Evolutionary conservation across 495 filamentous ascomycete genomes (phyloP).

Genomic region (Hypoxylon trugodes): DNA sequence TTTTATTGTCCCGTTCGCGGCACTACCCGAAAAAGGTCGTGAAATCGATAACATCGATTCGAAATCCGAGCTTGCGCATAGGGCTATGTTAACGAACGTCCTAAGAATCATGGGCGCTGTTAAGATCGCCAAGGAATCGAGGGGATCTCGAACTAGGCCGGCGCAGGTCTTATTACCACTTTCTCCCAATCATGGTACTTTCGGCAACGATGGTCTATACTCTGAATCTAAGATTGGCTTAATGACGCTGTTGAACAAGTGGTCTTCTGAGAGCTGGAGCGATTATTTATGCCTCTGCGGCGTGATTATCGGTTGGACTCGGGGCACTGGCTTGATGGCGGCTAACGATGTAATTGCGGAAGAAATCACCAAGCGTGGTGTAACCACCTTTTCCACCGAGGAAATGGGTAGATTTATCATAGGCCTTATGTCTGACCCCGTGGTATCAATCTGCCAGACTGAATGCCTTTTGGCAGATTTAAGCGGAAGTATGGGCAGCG

Average conservation of each 20-base stretch:
- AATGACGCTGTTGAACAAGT: slow-evolving; percentile 95
- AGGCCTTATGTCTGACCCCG: slow-evolving; percentile 89
- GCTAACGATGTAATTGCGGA: slow-evolving; percentile 97
- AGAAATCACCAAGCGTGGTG: slow-evolving; percentile 90
- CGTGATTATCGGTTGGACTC: slow-evolving; percentile 98
- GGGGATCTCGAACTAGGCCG: slow-evolving; percentile 90
- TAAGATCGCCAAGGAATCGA: slow-evolving; percentile 83
- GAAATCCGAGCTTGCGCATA: slow-evolving; percentile 95
- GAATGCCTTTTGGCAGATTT: slow-evolving; percentile 96
- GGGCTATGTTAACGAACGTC: slow-evolving; percentile 98
- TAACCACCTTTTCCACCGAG: slow-evolving; percentile 95
- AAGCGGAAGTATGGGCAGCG: slow-evolving; percentile 94
- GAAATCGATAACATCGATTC: slow-evolving; percentile 91
- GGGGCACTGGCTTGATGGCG: slow-evolving; percentile 95
- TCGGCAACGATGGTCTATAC: slow-evolving; percentile 96
- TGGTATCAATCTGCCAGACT: slow-evolving; percentile 93
- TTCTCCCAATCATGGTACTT: slow-evolving; percentile 96
- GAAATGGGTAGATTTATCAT: slow-evolving; percentile 99
- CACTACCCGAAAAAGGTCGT: slow-evolving; percentile 86
- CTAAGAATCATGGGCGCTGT: slow-evolving; percentile 87
- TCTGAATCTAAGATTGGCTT: slow-evolving; percentile 96
- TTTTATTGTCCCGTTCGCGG: slow-evolving; percentile 86
- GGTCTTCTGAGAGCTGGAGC: slow-evolving; percentile 96
- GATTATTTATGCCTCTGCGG: slow-evolving; percentile 98
- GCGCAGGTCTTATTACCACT: slow-evolving; percentile 94